Evolutionary conservation across 768 basidiomycete species (phyloP).

Genomic region (Infundibulicybe gibba): DNA sequence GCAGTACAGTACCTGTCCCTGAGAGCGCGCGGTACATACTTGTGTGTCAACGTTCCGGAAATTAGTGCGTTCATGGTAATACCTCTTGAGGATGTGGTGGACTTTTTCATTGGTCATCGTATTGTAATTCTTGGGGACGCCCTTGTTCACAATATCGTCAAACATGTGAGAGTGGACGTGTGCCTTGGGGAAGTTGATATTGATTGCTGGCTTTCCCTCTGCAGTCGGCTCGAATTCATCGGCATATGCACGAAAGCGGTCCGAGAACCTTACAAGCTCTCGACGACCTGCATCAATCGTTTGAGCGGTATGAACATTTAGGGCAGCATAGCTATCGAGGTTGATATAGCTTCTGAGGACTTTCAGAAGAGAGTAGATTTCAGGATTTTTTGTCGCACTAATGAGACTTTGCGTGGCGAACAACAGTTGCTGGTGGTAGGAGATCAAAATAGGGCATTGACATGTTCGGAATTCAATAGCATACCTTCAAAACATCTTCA

Average conservation of each 20-base stretch:
- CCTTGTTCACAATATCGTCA: conserved; percentile 28
- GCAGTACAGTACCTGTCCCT: too few species aligned
- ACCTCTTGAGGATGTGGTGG: conserved; percentile 23
- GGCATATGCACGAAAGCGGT: conserved; percentile 11
- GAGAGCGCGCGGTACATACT: too few species aligned
- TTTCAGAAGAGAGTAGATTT: conserved; percentile 9
- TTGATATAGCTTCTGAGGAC: conserved; percentile 16
- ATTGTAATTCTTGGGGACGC: conserved; percentile 23
- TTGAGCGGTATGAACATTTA: conserved; percentile 21
- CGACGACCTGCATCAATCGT: conserved; percentile 14
- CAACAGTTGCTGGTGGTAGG: conserved; percentile 13
- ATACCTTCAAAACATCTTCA: conserved; percentile 29
- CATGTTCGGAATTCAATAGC: not conserved
- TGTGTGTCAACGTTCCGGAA: conserved; percentile 26
- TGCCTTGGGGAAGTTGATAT: conserved; percentile 28
- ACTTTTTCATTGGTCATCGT: conserved; percentile 25
- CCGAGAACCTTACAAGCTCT: conserved; percentile 7
- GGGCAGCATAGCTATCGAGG: conserved; percentile 15
- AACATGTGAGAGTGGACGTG: conserved; percentile 27
- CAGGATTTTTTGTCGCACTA: conserved; percentile 9
- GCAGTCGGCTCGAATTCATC: conserved; percentile 11
- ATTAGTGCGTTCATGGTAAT: conserved; percentile 22
- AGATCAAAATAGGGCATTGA: not conserved
- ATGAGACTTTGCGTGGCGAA: conserved; percentile 7
- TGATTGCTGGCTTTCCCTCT: conserved; percentile 9